Percentiles rank a stretch among this genome's conserved stretches.
phyloP scores from a whole-genome alignment of 2,329 filamentous ascomycete species.

The Metarhizium humberi region DNA sequence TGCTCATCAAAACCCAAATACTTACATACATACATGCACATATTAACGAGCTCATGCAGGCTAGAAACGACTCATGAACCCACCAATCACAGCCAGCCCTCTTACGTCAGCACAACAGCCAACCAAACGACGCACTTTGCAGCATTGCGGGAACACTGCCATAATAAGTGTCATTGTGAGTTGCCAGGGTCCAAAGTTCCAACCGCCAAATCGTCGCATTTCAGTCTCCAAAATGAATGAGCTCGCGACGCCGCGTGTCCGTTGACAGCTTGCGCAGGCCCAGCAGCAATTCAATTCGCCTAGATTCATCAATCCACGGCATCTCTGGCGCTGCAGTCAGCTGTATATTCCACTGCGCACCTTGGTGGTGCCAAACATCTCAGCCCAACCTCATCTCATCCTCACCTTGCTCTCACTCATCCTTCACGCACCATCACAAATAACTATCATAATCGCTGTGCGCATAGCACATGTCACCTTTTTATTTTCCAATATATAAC shows the following conservation, averaged over 20 bases:
- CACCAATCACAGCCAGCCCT: not conserved
- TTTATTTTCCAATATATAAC: not conserved
- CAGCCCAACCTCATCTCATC: not conserved
- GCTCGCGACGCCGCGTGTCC: not conserved
- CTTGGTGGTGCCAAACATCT: not conserved
- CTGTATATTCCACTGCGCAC: not conserved
- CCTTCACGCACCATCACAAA: not conserved
- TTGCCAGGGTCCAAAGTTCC: no score
- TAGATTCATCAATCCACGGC: not conserved
- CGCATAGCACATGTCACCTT: not conserved
- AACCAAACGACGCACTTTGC: not conserved
- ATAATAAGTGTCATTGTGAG: no score
- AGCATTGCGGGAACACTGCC: no score
- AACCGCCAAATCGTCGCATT: not conserved
- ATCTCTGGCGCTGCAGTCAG: not conserved
- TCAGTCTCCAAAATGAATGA: not conserved
- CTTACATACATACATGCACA: no score
- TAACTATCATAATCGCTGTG: not conserved
- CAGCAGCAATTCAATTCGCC: not conserved
- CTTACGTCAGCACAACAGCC: not conserved
- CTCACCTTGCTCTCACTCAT: not conserved
- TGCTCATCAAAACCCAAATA: no score
- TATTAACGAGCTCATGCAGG: no score
- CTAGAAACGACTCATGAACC: not conserved
- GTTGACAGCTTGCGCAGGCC: not conserved